A percentile compares a stretch with the other conserved stretches of the same genome.
These are phyloP conservation scores for Prunella vulgaris DNA, from an alignment of 257 asterid species.

Conservation along the genomic window DNA sequence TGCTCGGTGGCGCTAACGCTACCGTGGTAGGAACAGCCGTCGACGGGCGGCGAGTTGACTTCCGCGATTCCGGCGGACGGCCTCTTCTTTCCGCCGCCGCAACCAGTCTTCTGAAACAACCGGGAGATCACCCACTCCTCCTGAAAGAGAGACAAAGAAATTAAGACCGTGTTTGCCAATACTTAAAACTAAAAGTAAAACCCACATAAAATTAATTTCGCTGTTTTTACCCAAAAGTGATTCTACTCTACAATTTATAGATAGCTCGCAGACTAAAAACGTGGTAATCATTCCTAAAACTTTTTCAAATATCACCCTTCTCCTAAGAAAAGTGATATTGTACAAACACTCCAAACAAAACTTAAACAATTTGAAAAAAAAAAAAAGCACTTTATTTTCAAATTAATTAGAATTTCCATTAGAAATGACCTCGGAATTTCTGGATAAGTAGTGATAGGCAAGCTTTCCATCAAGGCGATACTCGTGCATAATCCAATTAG, in stretches of 20 bases:
- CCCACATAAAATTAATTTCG: not conserved
- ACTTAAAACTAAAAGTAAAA: too few relatives aligned
- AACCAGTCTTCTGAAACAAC: constrained; percentile 53
- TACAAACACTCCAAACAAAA: too few relatives aligned
- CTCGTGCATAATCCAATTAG: constrained; percentile 94
- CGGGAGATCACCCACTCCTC: constrained; percentile 96
- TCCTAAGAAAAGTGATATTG: not conserved
- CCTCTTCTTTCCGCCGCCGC: constrained; percentile 39
- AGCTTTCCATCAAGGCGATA: constrained; percentile 87
- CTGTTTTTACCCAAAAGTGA: not conserved
- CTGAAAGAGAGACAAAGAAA: constrained; percentile 22
- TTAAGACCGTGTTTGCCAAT: not conserved
- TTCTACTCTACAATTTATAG: not conserved
- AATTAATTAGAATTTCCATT: too few relatives aligned
- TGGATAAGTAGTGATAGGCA: constrained; percentile 65
- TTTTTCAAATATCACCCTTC: not conserved
- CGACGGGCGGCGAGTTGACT: constrained; percentile 46
- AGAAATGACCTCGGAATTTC: constrained; percentile 75
- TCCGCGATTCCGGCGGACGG: constrained; percentile 26
- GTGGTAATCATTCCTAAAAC: not conserved
- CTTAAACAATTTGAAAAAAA: too few relatives aligned
- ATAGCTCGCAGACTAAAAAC: too few relatives aligned
- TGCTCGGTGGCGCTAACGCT: constrained; percentile 44
- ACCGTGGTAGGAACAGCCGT: constrained; percentile 32
- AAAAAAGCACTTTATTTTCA: too few relatives aligned